Conservation (phyloP, 345 rosid species). For the Brassica carinata region DNA sequence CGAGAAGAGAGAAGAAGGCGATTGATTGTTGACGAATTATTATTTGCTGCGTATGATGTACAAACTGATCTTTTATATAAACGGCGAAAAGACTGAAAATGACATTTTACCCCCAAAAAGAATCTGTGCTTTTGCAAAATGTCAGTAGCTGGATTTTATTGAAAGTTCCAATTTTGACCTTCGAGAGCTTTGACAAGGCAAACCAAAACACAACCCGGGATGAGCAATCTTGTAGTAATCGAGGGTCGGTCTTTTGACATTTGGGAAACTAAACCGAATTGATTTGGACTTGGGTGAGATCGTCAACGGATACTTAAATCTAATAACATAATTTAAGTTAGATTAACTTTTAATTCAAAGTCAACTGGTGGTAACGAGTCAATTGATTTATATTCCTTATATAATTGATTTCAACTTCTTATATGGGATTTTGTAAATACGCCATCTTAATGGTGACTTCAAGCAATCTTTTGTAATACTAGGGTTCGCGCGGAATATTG, state of each 20-base stretch:
- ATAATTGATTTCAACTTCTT: not conserved
- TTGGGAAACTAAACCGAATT: slow-evolving; percentile 1
- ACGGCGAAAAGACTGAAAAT: not conserved
- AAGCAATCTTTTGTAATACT: too few species aligned
- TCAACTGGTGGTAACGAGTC: not conserved
- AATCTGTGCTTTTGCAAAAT: not conserved
- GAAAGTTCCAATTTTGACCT: slow-evolving; percentile 34
- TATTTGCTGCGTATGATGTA: slow-evolving; percentile 10
- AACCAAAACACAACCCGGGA: slow-evolving; percentile 32
- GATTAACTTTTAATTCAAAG: not conserved
- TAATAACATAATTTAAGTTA: not conserved
- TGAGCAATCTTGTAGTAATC: not conserved
- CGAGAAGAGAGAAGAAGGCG: not conserved
- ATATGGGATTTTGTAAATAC: not conserved
- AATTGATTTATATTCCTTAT: not conserved
- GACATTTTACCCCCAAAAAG: not conserved
- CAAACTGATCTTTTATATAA: not conserved
- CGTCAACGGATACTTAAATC: not conserved
- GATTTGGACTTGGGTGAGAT: not conserved
- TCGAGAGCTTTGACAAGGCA: slow-evolving; percentile 20
- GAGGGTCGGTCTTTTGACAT: not conserved
- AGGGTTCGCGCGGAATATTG: too few species aligned
- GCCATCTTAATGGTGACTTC: too few species aligned
- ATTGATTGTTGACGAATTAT: not conserved
- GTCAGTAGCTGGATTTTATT: not conserved